Percentiles rank a stretch among this genome's conserved stretches.
phyloP scores from a whole-genome alignment of 345 rosid species.

The Erysimum cheiranthoides region DNA sequence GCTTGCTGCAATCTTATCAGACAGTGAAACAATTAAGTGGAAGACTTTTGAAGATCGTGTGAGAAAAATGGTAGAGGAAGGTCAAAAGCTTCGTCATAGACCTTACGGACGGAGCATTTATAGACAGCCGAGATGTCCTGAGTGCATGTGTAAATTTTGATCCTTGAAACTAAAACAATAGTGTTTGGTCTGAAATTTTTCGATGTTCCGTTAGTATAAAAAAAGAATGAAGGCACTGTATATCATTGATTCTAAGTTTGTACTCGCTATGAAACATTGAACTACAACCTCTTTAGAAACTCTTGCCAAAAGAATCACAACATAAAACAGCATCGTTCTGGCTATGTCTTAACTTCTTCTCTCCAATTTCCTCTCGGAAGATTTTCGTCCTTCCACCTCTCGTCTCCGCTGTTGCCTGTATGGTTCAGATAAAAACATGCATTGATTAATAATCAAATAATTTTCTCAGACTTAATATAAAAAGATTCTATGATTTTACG shows the following conservation, averaged over 20 bases:
- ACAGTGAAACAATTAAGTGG: slow-evolving; percentile 68
- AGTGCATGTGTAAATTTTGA: slow-evolving; percentile 71
- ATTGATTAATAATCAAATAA: slow-evolving; percentile 18
- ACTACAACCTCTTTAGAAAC: slow-evolving; percentile 15
- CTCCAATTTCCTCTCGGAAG: slow-evolving; percentile 72
- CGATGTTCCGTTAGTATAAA: slow-evolving; percentile 24
- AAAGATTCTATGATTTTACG: background rate
- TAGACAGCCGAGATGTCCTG: slow-evolving; percentile 82
- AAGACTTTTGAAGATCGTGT: slow-evolving; percentile 62
- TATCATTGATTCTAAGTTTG: slow-evolving; percentile 27
- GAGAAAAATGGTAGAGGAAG: slow-evolving; percentile 77
- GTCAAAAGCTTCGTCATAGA: slow-evolving; percentile 61
- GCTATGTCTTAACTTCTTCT: slow-evolving; percentile 63
- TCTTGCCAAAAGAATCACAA: slow-evolving; percentile 10
- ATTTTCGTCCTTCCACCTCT: slow-evolving; percentile 81
- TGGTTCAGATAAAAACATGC: slow-evolving; percentile 8
- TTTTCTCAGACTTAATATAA: background rate
- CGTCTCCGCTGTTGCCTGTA: slow-evolving; percentile 86
- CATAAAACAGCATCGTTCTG: background rate
- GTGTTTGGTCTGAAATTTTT: slow-evolving; percentile 8
- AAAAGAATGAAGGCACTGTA: slow-evolving; percentile 28
- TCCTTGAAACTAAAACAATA: slow-evolving; percentile 11
- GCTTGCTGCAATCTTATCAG: slow-evolving; percentile 75
- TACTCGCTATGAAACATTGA: slow-evolving; percentile 30
- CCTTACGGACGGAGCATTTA: slow-evolving; percentile 82